Base-by-base conservation (phyloP, 2,329 filamentous ascomycete genomes). In the Pyrenophora tritici-repentis region DNA sequence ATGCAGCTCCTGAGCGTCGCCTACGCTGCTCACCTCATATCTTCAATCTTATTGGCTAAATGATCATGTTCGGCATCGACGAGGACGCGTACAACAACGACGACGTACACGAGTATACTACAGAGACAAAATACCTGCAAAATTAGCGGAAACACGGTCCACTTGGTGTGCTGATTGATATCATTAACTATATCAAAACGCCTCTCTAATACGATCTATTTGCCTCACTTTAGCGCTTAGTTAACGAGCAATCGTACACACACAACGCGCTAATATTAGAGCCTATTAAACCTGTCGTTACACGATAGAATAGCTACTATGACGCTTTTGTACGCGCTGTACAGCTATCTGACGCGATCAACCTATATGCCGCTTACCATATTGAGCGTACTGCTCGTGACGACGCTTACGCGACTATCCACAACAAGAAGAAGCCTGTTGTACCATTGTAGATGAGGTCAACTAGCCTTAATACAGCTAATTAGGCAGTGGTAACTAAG, bases 161-260 rank as follows among this genome's bases (percentile, higher is more conserved):
- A 3, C 7, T 50, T 16, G 40, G 47, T 6, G 34, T 44, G 6
- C 47, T 50, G 12, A 4, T 50, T 13, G 10, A 3, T 1, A 24
- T 50, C 3, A 34, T 50, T 10, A 35, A 34, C 10, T 41, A 45
- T 14, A 50, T 50, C 12, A 50, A 50, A 41, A 50, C 42, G 26
- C 42, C 42, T 1, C 33, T 45, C 24, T 31, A 51, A 22, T 22
- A 38, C 22, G 35, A 32, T 6, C 32, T 46, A 26, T 46, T 51
- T 13, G n/a, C 24, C 1, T 35, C 14, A 3, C 46, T 42, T 33
- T 29, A 51, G 37, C n/a, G n/a, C 2, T 10, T 35, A 12, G 35
- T 14, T 17, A 20, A 20, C 18, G 18, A 20, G 18, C 18, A 20
- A 20, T 20, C 18, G 18, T 31, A 5, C 10, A 44, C 4, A 35